These are phyloP conservation scores for Neurospora intermedia DNA, from an alignment of 495 filamentous ascomycete genomes.

Conservation along the genomic window DNA sequence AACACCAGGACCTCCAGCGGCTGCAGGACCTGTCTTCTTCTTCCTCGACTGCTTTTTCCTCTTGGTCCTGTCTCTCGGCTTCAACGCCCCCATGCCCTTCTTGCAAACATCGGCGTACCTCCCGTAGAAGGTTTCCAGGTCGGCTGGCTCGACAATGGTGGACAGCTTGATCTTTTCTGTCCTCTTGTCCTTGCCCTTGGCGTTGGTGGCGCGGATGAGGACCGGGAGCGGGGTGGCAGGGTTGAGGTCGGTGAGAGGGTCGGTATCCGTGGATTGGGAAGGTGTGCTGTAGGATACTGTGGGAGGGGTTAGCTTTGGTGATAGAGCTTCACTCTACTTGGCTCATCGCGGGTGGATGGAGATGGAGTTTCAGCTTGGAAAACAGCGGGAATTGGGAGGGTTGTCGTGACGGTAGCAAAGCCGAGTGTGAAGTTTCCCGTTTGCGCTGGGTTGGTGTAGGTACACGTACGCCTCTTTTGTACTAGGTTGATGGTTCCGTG, in stretches of 20 bases:
- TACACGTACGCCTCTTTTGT: slow-evolving; percentile 62
- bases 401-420: slow-evolving; percentile 1
- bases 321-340: slow-evolving; percentile 3
- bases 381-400: slow-evolving; percentile 3
- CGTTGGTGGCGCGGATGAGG: slow-evolving; percentile 77
- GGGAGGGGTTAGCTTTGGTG: slow-evolving; percentile 1
- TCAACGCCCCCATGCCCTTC: slow-evolving; percentile 69
- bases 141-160: slow-evolving; percentile 66
- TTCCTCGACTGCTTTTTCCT: slow-evolving; percentile 70
- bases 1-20: neutral
- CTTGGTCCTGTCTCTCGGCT: slow-evolving; percentile 84
- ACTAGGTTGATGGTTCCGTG: slow-evolving; percentile 74
- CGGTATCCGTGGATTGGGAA: slow-evolving; percentile 12
- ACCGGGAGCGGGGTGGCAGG: slow-evolving; percentile 50
- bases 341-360: neutral
- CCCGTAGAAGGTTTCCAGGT: slow-evolving; percentile 69
- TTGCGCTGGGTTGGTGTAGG: slow-evolving; percentile 3
- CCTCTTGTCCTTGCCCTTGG: slow-evolving; percentile 43
- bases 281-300: neutral
- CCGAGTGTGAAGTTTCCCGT: neutral
- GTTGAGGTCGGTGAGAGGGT: slow-evolving; percentile 44
- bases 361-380: neutral
- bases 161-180: slow-evolving; percentile 67
- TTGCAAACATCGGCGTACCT: slow-evolving; percentile 91
- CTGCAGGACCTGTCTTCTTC: slow-evolving; percentile 43